Evolutionary conservation across 441 rosid species (phyloP), one percentile per base, ranked within the genome.

Genomic region (Dalechampia spathulata): DNA sequence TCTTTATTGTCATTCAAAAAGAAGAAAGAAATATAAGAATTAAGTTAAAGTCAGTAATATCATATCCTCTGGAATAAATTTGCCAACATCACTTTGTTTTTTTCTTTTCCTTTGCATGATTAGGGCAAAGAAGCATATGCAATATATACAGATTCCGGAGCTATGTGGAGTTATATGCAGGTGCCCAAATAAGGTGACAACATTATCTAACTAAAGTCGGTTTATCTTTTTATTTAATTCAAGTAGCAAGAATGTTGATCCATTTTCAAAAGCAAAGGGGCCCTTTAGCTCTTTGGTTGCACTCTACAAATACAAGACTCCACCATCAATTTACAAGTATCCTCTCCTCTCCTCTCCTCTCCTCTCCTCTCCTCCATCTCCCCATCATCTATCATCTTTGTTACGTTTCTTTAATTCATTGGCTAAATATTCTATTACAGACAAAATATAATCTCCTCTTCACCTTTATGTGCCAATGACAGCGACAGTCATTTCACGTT

Each of bases 91-190:
- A 42, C 74, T 72, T 30, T 30, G n/a, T n/a, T n/a, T n/a, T n/a
- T n/a, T n/a, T n/a, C n/a, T n/a, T n/a, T 72, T 66, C 57, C 34
- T 63, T 45, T 25, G 58, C 61, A 66, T 74, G 52, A 69, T 53
- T 72, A 63, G 61, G 59, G 58, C 72, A 72, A 51, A 52, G 62
- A 66, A 66, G 64, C 27, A 55, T 68, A 42, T 38, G 48, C 20
- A n/a, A 8, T 30, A 30, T 30, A 30, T 30, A 30, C n/a, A 51
- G 76, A 76, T 74, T 77, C 75, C 76, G 73, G 63, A 71, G 36
- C 25, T 53, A 45, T 55, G 48, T 61, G 62, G 64, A 52, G 57
- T 59, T 21, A 49, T 62, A 52, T 54, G 50, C 51, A 46, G 64
- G 74, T 64, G 65, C 59, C 60, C 59, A 62, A 60, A 67, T 57